Conservation (phyloP, 1,139 yeast species). For the Geotrichum candidum region DNA sequence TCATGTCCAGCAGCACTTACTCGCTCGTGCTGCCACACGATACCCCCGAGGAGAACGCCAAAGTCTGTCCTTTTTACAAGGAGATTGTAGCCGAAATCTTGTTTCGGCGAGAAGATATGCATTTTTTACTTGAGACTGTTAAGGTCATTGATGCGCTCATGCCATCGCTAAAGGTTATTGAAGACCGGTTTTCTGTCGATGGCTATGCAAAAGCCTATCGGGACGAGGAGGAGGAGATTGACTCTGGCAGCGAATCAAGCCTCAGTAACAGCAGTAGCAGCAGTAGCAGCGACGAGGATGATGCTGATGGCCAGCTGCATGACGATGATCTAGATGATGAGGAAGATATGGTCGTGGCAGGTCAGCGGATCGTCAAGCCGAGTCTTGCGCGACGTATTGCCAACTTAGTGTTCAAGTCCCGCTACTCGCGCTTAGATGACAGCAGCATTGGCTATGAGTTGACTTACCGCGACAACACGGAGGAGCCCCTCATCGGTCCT, state of each 20-base stretch:
- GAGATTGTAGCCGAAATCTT: conserved; percentile 10
- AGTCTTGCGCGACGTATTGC: not conserved
- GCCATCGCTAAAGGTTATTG: conserved; percentile 5
- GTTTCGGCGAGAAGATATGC: conserved; percentile 13
- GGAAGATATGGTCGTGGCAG: not conserved
- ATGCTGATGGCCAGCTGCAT: not conserved
- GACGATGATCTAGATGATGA: not conserved
- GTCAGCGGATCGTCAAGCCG: not conserved
- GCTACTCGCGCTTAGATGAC: not conserved
- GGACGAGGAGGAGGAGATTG: conserved; percentile 2
- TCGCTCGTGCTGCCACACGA: not conserved
- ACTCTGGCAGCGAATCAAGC: not conserved
- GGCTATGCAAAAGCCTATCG: conserved; percentile 1
- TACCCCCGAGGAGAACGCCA: not conserved
- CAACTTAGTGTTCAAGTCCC: not conserved
- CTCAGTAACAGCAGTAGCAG: not conserved
- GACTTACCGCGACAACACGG: not conserved
- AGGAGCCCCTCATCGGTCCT: not conserved
- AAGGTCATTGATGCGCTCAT: conserved; percentile 5
- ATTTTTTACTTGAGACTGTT: conserved; percentile 8
- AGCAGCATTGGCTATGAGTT: not conserved
- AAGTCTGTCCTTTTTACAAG: not conserved
- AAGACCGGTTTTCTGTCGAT: conserved; percentile 8
- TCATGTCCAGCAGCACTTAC: not conserved
- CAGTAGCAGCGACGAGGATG: not conserved